Base-by-base conservation (phyloP, 495 filamentous ascomycete species). In the Bathelium albidoporum region DNA sequence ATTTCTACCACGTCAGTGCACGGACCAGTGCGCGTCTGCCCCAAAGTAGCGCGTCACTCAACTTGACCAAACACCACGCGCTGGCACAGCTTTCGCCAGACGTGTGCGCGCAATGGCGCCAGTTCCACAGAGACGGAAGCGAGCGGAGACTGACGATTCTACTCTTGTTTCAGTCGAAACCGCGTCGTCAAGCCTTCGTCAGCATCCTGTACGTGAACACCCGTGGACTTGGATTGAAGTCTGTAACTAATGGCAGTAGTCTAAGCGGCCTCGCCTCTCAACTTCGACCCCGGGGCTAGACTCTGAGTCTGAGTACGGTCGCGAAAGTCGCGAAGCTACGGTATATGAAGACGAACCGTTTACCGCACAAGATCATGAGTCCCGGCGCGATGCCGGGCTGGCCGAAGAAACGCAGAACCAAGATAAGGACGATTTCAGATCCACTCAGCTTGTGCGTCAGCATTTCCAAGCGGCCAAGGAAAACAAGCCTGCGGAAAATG, bases 401-500 rank as follows among this genome's bases (percentile, higher is more conserved):
- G 39, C 68, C 60, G 71, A 72, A 26, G 34, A 76, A 70, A 61
- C 78, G 72, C 71, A 65, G 77, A 78, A 59, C 77, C 77, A 83
- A 43, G 83, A 83, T 18, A 65, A 80, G 44, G 82, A 85, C 59
- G 85, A 90, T 63, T 75, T 85, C n/a, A 77, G 79, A 24, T 86
- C 86, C 10, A 89, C 87, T n/a, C 88, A 93, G 67, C 76, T 83
- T 5, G 79, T 92, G 4, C 77, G 80, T 39, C 84, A 85, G 70
- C 82, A 82, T 22, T 81, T 75, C 1, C 75, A 68, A 64, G 71
- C 73, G 64, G 77, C 78, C 11, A 82, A 85, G 58, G 79, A 87
- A 10, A 95, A 95, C 67, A 76, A 81, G 2, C 80, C 90, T 10
- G 87, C 90, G 2, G 89, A 95, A n/a, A 85, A 87, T 72, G 89